Evolutionary conservation across 306 rosid genomes (phyloP), one percentile per base, ranked within the genome.

Genomic region (Spatholobus suberectus): DNA sequence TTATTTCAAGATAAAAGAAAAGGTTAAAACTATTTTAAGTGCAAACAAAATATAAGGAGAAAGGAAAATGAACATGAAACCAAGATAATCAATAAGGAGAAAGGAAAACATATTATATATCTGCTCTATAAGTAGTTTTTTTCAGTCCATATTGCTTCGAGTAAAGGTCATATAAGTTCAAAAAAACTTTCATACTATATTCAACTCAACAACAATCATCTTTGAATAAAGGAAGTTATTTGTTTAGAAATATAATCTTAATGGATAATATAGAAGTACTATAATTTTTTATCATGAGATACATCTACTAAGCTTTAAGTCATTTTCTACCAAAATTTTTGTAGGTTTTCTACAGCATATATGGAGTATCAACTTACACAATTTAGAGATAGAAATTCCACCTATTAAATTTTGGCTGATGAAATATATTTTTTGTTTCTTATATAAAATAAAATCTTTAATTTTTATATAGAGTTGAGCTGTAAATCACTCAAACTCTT

Each of bases 211-310:
- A 62, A 18, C 0, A 20, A 57, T 15, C 66, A 11, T 34, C 12
- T 15, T 63, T 62, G 21, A 43, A 46, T 75, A 61, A 77, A 51
- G 38, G 54, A 51, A 65, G 51, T 46, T 52, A 78, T 34, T 40
- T 5, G 34, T 18, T 24, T 12, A 51, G 34, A 68, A 68, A 79
- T 24, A 69, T 79, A 40, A 13, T 35, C 9, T 34, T 52, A 4
- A 20, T 23, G 6, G 52, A 75, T 23, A 17, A 24, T 15, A 59
- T 58, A 26, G 8, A 57, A 63, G 23, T 32, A 38, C 12, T 24
- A 29, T 17, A 55, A 55, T 32, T 15, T 35, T 77, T 27, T 41
- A 26, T 38, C 5, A 70, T 18, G 17, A 24, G 70, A 69, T 15
- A 26, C 18, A 67, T 37, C 35, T 38, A 14, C 37, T 34, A 20